These are phyloP conservation scores for Lasiodiplodia sp. DNA, from an alignment of 2,329 filamentous ascomycete genomes.

Conservation along the genomic window DNA sequence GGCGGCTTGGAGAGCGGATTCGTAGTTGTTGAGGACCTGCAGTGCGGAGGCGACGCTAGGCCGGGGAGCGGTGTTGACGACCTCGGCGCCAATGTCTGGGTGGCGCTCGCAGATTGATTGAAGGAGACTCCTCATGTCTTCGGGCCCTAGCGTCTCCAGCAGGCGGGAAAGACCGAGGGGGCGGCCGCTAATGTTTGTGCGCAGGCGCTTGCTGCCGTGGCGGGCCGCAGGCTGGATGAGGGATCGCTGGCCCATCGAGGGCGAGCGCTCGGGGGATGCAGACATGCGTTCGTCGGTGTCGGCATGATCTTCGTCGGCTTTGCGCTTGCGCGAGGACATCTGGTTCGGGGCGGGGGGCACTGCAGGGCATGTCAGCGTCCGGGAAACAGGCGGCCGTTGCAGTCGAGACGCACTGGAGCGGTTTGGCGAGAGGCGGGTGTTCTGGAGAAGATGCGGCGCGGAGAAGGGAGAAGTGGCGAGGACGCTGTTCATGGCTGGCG, in stretches of 20 bases:
- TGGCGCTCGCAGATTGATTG: constrained; percentile 90
- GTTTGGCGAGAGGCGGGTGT: constrained; percentile 65
- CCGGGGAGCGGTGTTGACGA: constrained; percentile 83
- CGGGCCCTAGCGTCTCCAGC: constrained; percentile 90
- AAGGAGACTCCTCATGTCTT: constrained; percentile 84
- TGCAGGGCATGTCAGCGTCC: constrained; percentile 38
- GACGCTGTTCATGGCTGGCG: constrained; percentile 65
- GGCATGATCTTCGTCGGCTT: constrained; percentile 74
- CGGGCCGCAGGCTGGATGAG: constrained; percentile 61
- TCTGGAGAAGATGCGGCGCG: constrained; percentile 68
- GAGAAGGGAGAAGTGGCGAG: constrained; percentile 63
- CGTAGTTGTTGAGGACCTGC: constrained; percentile 81
- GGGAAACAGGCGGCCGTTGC: constrained; percentile 28
- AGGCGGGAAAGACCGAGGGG: constrained; percentile 75
- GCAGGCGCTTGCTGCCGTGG: constrained; percentile 66
- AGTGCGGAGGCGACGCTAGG: constrained; percentile 83
- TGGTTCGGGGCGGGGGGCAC: constrained; percentile 47
- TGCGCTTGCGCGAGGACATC: constrained; percentile 75
- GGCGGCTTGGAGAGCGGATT: constrained; percentile 76
- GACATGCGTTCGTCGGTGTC: constrained; percentile 84
- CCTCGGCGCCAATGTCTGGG: constrained; percentile 83
- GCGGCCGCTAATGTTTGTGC: constrained; percentile 72
- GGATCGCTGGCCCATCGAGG: constrained; percentile 73
- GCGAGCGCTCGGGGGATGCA: constrained; percentile 83
- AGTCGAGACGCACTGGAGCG: constrained; percentile 60